Base-by-base conservation (phyloP, 2,329 filamentous ascomycete species). In the Penicillium sp. region DNA sequence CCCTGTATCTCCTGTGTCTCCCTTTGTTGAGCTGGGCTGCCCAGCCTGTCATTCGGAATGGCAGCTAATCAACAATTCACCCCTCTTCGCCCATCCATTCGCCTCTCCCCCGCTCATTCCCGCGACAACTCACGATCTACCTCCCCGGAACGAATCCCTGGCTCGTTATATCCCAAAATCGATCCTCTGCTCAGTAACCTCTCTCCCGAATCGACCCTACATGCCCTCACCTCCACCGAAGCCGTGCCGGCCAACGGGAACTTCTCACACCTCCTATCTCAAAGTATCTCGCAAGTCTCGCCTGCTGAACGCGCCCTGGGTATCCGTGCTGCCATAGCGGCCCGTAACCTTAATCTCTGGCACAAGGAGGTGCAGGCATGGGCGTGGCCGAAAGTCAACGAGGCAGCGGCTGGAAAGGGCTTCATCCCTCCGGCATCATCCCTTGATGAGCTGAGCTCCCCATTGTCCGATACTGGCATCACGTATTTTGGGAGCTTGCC, bases 401-500 rank as follows among this genome's bases (percentile, higher is more conserved):
- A 78, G 55, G 68, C 69, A 9, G 69, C 71, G 24, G 54, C 69
- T 42, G 78, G 77, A 13, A 74, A 74, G 56, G 78, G 78, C 4
- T 81, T 81, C 52, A 57, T 76, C 21, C 66, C 73, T 11, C 72
- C 73, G 14, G 44, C 46, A n/a, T 13, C 50, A 51, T 45, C 14
- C 14, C 13, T 42, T 10, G 27, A 24, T 31, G 35, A 21, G 8
- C 57, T 57, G 31, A 49, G 24, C n/a, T 49, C 45, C 11, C 19
- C 54, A 16, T 31, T 39, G n/a, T 21, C 55, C 27, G 45, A 45
- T 52, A 62, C 67, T 21, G 66, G 67, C 16, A 47, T 55, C 11
- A 75, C 78, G 45, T 91, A 88, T 72, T 84, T 87, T 73, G 93
- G 93, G 5, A 89, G 89, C 68, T 76, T 98, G 35, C 84, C 84